These are phyloP conservation scores for Phialophora verrucosa DNA, from an alignment of 2,329 filamentous ascomycete genomes.

Conservation along the genomic window DNA sequence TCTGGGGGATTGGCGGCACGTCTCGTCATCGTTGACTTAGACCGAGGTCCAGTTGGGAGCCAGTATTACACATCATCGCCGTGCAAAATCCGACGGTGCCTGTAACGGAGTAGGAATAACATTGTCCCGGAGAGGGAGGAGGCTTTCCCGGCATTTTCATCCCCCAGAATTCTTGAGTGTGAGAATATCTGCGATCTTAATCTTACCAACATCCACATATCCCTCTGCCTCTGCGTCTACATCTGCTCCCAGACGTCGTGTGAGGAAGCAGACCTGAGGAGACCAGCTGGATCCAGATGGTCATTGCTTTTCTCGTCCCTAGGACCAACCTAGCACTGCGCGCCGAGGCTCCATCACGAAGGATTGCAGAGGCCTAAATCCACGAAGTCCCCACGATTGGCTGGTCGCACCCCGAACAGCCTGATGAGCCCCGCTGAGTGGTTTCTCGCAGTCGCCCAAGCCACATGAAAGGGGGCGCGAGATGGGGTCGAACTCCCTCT, in stretches of 20 bases:
- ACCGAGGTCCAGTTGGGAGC: not conserved
- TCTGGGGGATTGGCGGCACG: not conserved
- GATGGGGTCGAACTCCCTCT: slow-evolving; percentile 9
- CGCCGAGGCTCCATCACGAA: slow-evolving; percentile 18
- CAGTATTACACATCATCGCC: not conserved
- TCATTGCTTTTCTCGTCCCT: slow-evolving; percentile 8
- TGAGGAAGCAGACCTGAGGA: slow-evolving; percentile 12
- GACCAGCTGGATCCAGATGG: slow-evolving; percentile 1
- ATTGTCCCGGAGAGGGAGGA: not conserved
- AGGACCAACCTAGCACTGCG: not conserved
- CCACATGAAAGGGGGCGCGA: slow-evolving; percentile 16
- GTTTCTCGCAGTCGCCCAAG: slow-evolving; percentile 4
- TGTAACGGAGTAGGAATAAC: not conserved
- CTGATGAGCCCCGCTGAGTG: not conserved
- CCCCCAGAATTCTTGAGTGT: too few species aligned
- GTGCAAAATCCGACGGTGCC: not conserved
- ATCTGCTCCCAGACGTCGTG: not conserved
- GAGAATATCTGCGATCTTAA: not conserved
- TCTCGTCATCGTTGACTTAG: not conserved
- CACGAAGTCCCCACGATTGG: slow-evolving; percentile 4
- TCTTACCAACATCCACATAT: not conserved
- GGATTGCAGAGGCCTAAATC: slow-evolving; percentile 15
- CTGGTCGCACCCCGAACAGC: slow-evolving; percentile 9
- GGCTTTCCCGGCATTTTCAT: not conserved
- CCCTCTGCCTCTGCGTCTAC: not conserved